Evolutionary conservation across 2,329 filamentous ascomycete genomes (phyloP).

Genomic region (Macroventuria anomochaeta): DNA sequence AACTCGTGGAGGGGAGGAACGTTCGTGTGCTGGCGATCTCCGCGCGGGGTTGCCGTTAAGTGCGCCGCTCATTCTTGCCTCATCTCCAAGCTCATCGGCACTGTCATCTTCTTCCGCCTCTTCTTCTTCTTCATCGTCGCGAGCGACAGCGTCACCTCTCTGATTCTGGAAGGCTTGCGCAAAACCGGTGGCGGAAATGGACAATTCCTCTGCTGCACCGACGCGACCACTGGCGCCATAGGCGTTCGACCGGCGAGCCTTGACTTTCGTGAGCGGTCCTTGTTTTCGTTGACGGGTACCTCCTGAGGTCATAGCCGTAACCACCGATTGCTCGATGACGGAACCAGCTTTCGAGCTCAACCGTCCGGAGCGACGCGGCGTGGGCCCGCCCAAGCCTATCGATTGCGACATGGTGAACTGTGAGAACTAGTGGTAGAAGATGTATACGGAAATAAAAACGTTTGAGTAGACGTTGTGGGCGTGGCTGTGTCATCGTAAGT

Average conservation of each 20-base stretch:
- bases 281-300: slow-evolving; percentile 29
- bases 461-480: background rate
- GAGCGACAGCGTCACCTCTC: slow-evolving; percentile 34
- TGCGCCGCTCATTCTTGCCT: slow-evolving; percentile 23
- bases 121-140: slow-evolving; percentile 28
- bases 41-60: slow-evolving; percentile 9
- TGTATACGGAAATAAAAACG: background rate
- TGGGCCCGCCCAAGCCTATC: slow-evolving; percentile 31
- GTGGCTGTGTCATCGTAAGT: slow-evolving; percentile 6
- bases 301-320: slow-evolving; percentile 26
- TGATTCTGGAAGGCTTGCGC: slow-evolving; percentile 41
- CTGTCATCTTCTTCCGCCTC: slow-evolving; percentile 22
- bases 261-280: slow-evolving; percentile 40
- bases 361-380: slow-evolving; percentile 43
- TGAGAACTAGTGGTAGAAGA: background rate
- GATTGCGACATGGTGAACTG: slow-evolving; percentile 32
- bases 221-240: slow-evolving; percentile 48
- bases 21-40: slow-evolving; percentile 18
- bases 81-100: slow-evolving; percentile 23
- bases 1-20: slow-evolving; percentile 2
- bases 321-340: slow-evolving; percentile 31
- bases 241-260: slow-evolving; percentile 42
- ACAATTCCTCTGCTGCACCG: slow-evolving; percentile 38
- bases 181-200: slow-evolving; percentile 38
- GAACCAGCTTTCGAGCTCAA: slow-evolving; percentile 37